Evolutionary conservation across 331 rosid genomes (phyloP).

Genomic region (Malus hybrid): DNA sequence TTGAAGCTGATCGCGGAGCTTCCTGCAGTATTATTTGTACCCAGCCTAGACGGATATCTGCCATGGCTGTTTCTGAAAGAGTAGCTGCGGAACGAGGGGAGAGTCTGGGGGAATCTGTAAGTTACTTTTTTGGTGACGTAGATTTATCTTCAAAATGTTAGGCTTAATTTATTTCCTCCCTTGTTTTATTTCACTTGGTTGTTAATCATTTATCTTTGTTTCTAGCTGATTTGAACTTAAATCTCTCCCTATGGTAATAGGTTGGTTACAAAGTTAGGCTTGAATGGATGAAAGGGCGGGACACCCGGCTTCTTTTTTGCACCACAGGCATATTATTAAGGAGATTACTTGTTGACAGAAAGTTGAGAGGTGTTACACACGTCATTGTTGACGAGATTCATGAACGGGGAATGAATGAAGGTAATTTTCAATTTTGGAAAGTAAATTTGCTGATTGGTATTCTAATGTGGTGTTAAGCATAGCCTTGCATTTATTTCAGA

Average conservation of each 20-base stretch:
- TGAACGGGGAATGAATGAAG: conserved; percentile 56
- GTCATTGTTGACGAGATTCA: conserved; percentile 5
- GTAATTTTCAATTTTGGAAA: conserved; percentile 4
- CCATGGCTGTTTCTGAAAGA: conserved; percentile 47
- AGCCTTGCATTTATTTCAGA: conserved; percentile 21
- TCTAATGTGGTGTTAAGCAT: background rate
- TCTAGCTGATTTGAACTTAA: background rate
- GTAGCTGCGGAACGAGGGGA: conserved; percentile 58
- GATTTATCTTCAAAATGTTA: background rate
- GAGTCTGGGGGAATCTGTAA: conserved; percentile 42
- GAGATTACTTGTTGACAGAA: conserved; percentile 47
- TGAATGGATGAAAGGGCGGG: conserved; percentile 44
- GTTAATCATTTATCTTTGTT: background rate
- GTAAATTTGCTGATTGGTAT: conserved; percentile 1
- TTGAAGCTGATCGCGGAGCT: conserved; percentile 39
- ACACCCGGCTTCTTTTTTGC: conserved; percentile 47
- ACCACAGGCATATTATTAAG: conserved; percentile 46
- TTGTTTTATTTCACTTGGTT: background rate
- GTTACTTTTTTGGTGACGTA: conserved; percentile 3
- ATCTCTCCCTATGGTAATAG: conserved; percentile 7
- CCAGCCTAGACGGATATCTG: conserved; percentile 46
- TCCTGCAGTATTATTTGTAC: conserved; percentile 42
- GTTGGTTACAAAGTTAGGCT: conserved; percentile 48
- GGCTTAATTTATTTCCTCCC: background rate
- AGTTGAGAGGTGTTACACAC: conserved; percentile 39